These are phyloP conservation scores for Fusarium sp. DNA, from an alignment of 2,329 filamentous ascomycete genomes.

Conservation along the genomic window DNA sequence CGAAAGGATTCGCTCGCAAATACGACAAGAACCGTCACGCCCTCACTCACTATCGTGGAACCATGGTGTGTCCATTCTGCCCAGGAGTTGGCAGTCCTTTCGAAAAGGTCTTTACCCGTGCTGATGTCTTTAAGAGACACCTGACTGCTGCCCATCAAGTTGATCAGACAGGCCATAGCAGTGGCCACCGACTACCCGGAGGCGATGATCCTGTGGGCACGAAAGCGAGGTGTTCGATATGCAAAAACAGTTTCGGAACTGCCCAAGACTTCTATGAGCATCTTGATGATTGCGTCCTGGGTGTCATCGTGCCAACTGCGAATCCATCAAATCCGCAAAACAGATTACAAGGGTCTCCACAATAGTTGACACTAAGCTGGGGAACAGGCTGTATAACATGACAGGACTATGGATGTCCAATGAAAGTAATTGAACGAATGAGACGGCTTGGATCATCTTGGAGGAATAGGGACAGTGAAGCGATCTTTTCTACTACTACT, in stretches of 20 bases:
- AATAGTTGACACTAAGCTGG: conserved; percentile 1
- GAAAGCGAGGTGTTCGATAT: conserved; percentile 91
- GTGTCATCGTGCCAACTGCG: conserved; percentile 63
- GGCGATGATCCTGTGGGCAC: conserved; percentile 50
- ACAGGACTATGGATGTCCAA: not conserved
- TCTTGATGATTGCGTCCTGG: conserved; percentile 75
- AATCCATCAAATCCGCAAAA: conserved; percentile 16
- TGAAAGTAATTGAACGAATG: conserved; percentile 10
- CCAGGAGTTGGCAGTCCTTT: conserved; percentile 86
- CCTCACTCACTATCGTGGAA: conserved; percentile 96
- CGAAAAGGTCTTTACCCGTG: conserved; percentile 95
- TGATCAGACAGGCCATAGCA: conserved; percentile 92
- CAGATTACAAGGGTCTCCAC: conserved; percentile 21
- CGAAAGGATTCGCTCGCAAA: conserved; percentile 94
- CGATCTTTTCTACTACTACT: not conserved
- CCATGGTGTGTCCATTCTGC: conserved; percentile 97
- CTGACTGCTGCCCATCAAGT: conserved; percentile 93
- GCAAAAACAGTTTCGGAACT: conserved; percentile 79
- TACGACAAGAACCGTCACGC: conserved; percentile 99
- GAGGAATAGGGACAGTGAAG: conserved; percentile 11
- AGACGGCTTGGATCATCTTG: conserved; percentile 14
- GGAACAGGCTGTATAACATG: not conserved
- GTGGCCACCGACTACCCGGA: conserved; percentile 61
- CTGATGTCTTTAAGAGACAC: conserved; percentile 97
- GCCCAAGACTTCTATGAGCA: conserved; percentile 99